Base-by-base conservation (phyloP, 768 basidiomycete species). In the Nidula microcarpa region DNA sequence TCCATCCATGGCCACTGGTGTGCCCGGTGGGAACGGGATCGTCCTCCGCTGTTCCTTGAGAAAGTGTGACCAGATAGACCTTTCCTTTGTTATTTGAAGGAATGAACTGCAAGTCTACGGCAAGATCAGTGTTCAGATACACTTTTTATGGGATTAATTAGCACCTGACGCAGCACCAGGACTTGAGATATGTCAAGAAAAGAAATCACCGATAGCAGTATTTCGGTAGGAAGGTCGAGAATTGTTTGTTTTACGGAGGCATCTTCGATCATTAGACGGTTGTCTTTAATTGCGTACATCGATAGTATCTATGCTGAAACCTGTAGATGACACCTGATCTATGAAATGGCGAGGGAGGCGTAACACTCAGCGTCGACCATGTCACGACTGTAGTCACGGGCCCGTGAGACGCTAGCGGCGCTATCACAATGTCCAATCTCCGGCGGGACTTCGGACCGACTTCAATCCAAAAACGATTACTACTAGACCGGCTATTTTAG, bases 101-200 rank as follows among this genome's bases (percentile, higher is more conserved):
- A 62, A 43, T 33, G 49, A 49, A 33, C 50, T 59, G 53, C 63
- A 65, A 49, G 61, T 65, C 63, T 64, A 45, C 14, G 5, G 14
- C 16, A 39, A 43, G 6, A 4, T 52, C 30, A 17, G 43, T 3
- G 43, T 23, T 46, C n/a, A 33, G 43, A 30, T 30, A 52, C 9
- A 35, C 6, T 8, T 11, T 18, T 43, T n/a, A 18, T 11, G 33
- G 11, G 34, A n/a, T 6, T 43, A 16, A 17, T 50, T 14, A 14
- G 43, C 45, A 52, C 51, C 51, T 52, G 51, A 14, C 51, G 51
- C 43, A 52, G 34, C n/a, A 17, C 50, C 51, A 56, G 46, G 46
- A 53, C 43, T 43, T 56, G 36, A 4, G 32, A 43, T n/a, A 47
- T 33, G 47, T 51, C 41, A n/a, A 52, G 51, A n/a, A 33, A 33